Base-by-base conservation (phyloP, 495 filamentous ascomycete species). In the Bacidia gigantensis region DNA sequence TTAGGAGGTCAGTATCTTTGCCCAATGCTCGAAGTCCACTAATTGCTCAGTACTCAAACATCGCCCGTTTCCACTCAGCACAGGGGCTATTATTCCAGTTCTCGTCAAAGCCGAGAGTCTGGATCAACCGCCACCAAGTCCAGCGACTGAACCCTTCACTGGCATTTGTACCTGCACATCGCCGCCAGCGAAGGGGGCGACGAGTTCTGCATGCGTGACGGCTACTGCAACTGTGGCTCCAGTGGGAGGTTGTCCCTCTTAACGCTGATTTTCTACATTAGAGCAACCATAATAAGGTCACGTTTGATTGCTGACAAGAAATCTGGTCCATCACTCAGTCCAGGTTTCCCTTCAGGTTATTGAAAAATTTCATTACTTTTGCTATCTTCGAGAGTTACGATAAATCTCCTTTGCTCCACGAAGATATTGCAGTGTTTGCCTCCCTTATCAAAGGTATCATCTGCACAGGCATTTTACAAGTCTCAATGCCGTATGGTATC, bases 81-180 rank as follows among this genome's bases (percentile, higher is more conserved):
- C 84, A 0, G 82, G 84, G 12, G 81, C 79, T 43, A 73, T 83
- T 5, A 85, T 88, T 51, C 81, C 84, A 1, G 81, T 83, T 23
- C 68, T 87, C 41, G 73, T 87, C 9, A 75, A 72, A 58, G 81
- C 78, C 0, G 67, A 77, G 62, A 65, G 59, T 18, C 26, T 63
- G 14, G 35, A 50, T 14, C 60, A 47, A 18, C 51, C 62, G 3
- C 42, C 59, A 2, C 52, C 64, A 18, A 60, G 69, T 3, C 67
- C 71, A 0, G 63, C 65, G 7, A 56, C 63, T 20, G 26, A 64
- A 52, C 63, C 68, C 25, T 79, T 69, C 60, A 65, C 65, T 9
- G 53, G 59, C 17, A 69, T 68, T 56, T 62, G 74, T 22, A 75
- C 77, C 52, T 81, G 77, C 55, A 70, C 65, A 0, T 64, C 59